These are phyloP conservation scores for Bacterosira constricta DNA, from an alignment of 108 stramenopile genomes.

Conservation along the genomic window DNA sequence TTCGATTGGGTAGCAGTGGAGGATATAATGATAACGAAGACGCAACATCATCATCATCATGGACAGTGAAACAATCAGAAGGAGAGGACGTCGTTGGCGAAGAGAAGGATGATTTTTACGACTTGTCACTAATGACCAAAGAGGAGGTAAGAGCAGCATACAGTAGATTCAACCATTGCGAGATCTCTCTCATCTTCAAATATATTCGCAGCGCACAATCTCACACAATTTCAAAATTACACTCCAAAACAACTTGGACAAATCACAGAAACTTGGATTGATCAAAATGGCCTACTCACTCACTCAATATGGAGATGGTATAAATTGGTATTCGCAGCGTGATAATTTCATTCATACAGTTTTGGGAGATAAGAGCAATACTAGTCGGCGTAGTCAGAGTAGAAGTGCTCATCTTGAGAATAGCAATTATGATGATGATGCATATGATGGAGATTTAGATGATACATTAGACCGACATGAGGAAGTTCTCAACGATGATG, in stretches of 20 bases:
- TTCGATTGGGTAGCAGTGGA: too few species aligned
- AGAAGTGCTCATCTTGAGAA: background rate
- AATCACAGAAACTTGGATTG: conserved; percentile 18
- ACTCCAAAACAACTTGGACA: too few species aligned
- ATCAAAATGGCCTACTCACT: conserved; percentile 22
- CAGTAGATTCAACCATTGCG: too few species aligned
- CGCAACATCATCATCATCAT: too few species aligned
- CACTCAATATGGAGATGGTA: conserved; percentile 7
- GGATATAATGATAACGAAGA: too few species aligned
- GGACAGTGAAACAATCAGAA: too few species aligned
- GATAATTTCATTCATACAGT: conserved; percentile 18
- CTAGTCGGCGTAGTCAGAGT: background rate
- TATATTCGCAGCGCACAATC: background rate
- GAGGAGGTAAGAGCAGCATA: background rate
- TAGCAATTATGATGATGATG: background rate
- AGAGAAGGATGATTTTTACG: background rate
- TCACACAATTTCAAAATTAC: too few species aligned
- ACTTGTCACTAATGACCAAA: background rate
- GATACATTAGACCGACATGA: background rate
- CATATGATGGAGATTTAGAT: background rate
- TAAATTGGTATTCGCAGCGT: conserved; percentile 30
- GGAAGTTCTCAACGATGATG: background rate
- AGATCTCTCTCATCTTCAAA: background rate
- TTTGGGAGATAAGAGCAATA: background rate
- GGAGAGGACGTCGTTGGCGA: too few species aligned